These are phyloP conservation scores for Aspergillus fijiensis DNA, from an alignment of 2,329 filamentous ascomycete genomes.

Conservation along the genomic window DNA sequence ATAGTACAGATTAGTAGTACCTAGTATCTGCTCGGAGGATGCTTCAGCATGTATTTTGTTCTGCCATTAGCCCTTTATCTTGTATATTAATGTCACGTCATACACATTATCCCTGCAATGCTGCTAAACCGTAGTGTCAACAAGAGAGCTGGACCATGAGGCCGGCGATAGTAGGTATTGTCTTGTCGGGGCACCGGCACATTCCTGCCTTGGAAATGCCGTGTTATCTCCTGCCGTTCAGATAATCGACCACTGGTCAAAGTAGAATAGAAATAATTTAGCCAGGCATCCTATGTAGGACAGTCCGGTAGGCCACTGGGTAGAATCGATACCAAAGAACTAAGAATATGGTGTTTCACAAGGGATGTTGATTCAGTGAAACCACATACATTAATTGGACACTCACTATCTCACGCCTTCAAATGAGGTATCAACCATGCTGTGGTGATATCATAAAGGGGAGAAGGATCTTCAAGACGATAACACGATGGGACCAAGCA, in stretches of 20 bases:
- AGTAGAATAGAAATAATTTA: too few species aligned
- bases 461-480: too few species aligned
- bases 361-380: too few species aligned
- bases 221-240: background rate
- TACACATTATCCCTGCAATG: background rate
- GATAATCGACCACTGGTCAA: background rate
- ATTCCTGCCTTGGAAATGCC: background rate
- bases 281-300: too few species aligned
- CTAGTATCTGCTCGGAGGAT: background rate
- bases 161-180: background rate
- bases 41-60: background rate
- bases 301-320: too few species aligned
- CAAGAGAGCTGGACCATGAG: background rate
- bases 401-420: too few species aligned
- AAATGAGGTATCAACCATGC: too few species aligned
- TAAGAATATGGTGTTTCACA: too few species aligned
- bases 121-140: background rate
- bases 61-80: background rate
- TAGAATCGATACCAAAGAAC: too few species aligned
- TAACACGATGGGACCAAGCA: too few species aligned
- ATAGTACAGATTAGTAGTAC: background rate
- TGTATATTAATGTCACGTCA: background rate
- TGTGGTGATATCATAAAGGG: too few species aligned
- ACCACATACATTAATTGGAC: too few species aligned
- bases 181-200: background rate